Base-by-base conservation (phyloP, 768 basidiomycete genomes). In the Podaxis pistillaris region DNA sequence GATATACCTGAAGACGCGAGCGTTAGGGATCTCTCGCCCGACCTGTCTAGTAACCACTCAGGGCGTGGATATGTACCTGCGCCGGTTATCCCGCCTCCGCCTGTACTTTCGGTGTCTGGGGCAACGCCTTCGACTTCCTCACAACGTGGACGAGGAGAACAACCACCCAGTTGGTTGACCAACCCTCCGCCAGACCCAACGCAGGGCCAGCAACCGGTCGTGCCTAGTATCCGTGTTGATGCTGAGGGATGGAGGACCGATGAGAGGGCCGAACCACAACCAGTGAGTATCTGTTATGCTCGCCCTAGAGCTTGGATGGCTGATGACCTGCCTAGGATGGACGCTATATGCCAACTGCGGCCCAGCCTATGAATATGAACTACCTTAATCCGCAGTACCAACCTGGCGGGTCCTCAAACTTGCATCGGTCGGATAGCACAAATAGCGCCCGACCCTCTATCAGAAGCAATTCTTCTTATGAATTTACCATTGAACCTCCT, bases 1-100 rank as follows among this genome's bases (percentile, higher is more conserved):
- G 61, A 56, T 56, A 62, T 62, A 49, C 61, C 61, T 1, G 61
- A 62, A 22, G 61, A 62, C 46, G 54, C 44, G 7, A 62, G 61
- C 26, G 7, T 50, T 8, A 24, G 61, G 15, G n/a, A 19, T 24
- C 2, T 38, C 5, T 59, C 58, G 22, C 58, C 49, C 22, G 56
- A 26, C 7, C 12, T 24, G 9, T 50, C 49, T 41, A 40, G 12
- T 24, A 41, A 28, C 26, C 15, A 12, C 4, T 38, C 41, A 2
- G 13, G 49, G 22, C 22, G 49, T 26, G 49, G 49, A 4, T 6
- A 50, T 50, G 26, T 12, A 17, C 13, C 49, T 50, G 49, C 22
- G 1, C 40, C 52, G 17, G 51, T 60, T 22, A 37, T 62, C 40
- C 60, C 60, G 11, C 30, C 46, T 12, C 33, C 15, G 5, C 44